Conservation (phyloP, 495 filamentous ascomycete species). For the Penicillium bovifimosum region DNA sequence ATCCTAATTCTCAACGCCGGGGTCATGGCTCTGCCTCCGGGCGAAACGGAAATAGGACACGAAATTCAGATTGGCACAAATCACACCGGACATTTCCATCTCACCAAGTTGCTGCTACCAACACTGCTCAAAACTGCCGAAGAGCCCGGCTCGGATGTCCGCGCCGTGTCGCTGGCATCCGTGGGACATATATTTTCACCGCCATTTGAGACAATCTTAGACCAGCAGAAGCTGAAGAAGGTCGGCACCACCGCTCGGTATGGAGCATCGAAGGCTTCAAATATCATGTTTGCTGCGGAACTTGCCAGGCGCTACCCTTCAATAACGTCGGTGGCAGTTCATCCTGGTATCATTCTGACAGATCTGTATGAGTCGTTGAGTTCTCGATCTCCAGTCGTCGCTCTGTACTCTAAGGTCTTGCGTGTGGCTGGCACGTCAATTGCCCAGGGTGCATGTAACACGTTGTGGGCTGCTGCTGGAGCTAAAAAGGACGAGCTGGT, state of each 20-base stretch:
- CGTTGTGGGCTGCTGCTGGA: slow-evolving; percentile 39
- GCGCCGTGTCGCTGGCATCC: slow-evolving; percentile 40
- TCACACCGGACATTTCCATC: slow-evolving; percentile 54
- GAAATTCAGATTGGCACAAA: slow-evolving; percentile 57
- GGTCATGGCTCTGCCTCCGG: slow-evolving; percentile 50
- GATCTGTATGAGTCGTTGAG: slow-evolving; percentile 20
- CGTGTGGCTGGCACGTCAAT: slow-evolving; percentile 17
- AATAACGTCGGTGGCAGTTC: slow-evolving; percentile 41
- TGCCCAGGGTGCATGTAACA: slow-evolving; percentile 30
- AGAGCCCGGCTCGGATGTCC: slow-evolving; percentile 37
- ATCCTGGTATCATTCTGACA: slow-evolving; percentile 43
- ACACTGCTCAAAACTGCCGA: slow-evolving; percentile 25
- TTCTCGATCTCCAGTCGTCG: slow-evolving; percentile 4
- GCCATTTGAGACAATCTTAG: slow-evolving; percentile 23
- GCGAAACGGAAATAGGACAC: slow-evolving; percentile 36
- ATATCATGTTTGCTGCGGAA: slow-evolving; percentile 51
- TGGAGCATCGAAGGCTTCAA: slow-evolving; percentile 53
- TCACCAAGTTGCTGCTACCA: slow-evolving; percentile 46
- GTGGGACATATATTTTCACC: slow-evolving; percentile 28
- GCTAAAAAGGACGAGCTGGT: slow-evolving; percentile 26
- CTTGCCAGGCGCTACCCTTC: slow-evolving; percentile 40
- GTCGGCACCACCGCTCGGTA: slow-evolving; percentile 47
- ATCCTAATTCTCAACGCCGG: slow-evolving; percentile 60
- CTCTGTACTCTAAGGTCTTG: slow-evolving; percentile 10
- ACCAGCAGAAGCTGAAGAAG: slow-evolving; percentile 27